phyloP scores from a whole-genome alignment of 768 basidiomycete genomes.

The Boletus tomentosulus region DNA sequence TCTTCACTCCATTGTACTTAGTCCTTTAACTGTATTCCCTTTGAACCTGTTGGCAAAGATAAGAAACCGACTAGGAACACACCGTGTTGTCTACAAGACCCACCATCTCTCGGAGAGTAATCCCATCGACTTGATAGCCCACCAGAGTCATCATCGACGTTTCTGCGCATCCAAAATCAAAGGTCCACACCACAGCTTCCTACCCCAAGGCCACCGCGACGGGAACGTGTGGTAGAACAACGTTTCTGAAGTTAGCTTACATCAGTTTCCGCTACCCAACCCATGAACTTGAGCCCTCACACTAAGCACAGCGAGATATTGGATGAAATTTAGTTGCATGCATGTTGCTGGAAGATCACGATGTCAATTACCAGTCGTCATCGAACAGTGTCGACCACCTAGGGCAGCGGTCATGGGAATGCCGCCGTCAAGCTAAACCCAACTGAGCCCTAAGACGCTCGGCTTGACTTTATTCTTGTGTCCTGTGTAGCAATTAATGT shows the following conservation, averaged over 20 bases:
- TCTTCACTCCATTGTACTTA: conserved; percentile 6
- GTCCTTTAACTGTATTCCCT: background rate
- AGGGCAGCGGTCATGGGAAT: no score
- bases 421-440: no score
- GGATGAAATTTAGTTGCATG: no score
- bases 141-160: background rate
- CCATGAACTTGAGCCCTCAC: no score
- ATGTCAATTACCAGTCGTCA: background rate
- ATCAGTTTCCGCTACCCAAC: no score
- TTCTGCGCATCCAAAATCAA: no score
- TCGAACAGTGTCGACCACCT: background rate
- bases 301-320: no score
- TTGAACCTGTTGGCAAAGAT: background rate
- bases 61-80: background rate
- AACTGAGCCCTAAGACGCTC: no score
- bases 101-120: background rate
- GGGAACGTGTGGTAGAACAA: no score
- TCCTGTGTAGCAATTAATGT: background rate
- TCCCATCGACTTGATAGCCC: background rate
- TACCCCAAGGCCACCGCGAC: no score
- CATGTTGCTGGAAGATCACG: background rate
- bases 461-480: background rate
- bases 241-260: no score
- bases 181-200: no score
- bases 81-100: background rate